These are phyloP conservation scores for Sextonia rubra DNA, from an alignment of 164 flowering plant species.

Conservation along the genomic window DNA sequence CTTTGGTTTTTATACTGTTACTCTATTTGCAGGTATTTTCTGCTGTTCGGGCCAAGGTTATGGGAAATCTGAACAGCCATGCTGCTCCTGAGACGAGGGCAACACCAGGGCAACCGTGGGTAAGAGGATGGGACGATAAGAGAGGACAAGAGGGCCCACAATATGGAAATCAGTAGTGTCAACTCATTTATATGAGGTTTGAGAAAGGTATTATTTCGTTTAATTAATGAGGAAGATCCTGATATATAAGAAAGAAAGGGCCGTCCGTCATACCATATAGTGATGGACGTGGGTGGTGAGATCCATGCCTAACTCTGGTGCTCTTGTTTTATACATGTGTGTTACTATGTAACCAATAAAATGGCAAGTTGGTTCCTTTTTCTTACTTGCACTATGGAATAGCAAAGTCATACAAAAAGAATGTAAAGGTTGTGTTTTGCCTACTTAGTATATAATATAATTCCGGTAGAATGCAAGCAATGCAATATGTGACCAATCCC, in stretches of 20 bases:
- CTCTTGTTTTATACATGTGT: too few relatives aligned
- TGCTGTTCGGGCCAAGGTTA: conserved; percentile 59
- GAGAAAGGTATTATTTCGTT: not conserved
- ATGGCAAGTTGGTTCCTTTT: too few relatives aligned
- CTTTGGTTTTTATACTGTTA: not conserved
- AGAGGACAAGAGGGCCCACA: conserved; percentile 59
- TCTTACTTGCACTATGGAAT: too few relatives aligned
- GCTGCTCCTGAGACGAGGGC: conserved; percentile 91
- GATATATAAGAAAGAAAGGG: not conserved
- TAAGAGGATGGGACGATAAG: conserved; percentile 97
- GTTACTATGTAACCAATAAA: too few relatives aligned
- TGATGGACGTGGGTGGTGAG: not conserved
- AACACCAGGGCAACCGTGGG: conserved; percentile 88
- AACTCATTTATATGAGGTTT: not conserved
- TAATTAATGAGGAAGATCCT: not conserved
- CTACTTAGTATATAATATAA: too few relatives aligned
- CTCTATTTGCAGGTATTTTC: conserved; percentile 51
- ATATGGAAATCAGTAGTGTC: conserved; percentile 38
- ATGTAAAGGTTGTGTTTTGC: too few relatives aligned
- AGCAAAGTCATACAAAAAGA: too few relatives aligned
- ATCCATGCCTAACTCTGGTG: not conserved
- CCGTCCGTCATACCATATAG: not conserved
- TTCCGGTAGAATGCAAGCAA: too few relatives aligned
- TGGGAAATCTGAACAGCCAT: conserved; percentile 58
- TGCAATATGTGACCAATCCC: too few relatives aligned